Evolutionary conservation across 176 grass and related monocot genomes (phyloP).

Genomic region (Triticum urartu): DNA sequence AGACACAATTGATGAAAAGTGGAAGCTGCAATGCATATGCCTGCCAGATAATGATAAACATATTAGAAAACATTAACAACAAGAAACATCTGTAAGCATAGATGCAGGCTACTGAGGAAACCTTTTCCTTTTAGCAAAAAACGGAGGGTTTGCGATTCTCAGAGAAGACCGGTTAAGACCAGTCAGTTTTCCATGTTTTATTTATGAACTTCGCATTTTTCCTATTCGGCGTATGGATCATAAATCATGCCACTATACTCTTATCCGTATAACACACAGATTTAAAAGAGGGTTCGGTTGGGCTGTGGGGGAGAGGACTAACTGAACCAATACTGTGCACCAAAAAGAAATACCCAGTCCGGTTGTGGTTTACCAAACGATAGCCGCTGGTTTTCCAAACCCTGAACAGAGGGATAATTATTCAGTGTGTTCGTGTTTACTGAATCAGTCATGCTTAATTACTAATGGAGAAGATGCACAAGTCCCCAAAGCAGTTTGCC

Average conservation of each 20-base stretch:
- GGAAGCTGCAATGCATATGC: slow-evolving; percentile 88
- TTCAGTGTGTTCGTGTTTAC: background rate
- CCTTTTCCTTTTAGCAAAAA: background rate
- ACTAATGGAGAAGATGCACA: background rate
- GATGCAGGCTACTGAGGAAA: background rate
- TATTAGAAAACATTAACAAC: background rate
- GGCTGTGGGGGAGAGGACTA: background rate
- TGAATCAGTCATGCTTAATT: slow-evolving; percentile 10
- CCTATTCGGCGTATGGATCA: background rate
- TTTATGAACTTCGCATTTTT: background rate
- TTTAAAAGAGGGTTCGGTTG: background rate
- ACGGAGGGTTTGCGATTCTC: background rate
- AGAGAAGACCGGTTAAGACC: background rate
- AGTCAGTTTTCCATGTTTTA: background rate
- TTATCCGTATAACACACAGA: background rate
- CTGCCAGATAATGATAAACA: slow-evolving; percentile 46
- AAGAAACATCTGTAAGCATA: background rate
- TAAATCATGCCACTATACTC: background rate
- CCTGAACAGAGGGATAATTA: background rate
- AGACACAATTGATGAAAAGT: slow-evolving; percentile 83
- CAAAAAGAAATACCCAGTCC: background rate
- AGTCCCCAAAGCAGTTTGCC: background rate
- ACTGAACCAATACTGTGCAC: background rate
- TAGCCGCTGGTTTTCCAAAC: background rate
- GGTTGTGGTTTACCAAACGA: background rate